Evolutionary conservation across 225 moss, liverwort and hornwort genomes (phyloP).

Genomic region (Thuidium tamariscinum): DNA sequence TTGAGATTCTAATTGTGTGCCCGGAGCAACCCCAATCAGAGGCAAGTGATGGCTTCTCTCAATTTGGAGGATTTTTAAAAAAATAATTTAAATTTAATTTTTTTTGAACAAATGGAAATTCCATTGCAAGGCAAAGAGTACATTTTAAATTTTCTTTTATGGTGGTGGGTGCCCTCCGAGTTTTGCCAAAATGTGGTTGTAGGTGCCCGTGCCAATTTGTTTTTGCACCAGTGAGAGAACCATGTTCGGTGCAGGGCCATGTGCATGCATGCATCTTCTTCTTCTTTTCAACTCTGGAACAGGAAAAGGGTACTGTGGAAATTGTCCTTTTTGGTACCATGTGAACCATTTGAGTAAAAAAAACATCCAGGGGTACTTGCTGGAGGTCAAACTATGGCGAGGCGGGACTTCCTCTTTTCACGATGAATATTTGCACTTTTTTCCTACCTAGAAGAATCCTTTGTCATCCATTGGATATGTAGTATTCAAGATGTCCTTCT

Average conservation of each 20-base stretch:
- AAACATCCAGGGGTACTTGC: accelerated
- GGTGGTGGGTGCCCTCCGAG: neutral
- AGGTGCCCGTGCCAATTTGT: neutral
- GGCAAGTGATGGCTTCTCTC: too few relatives aligned
- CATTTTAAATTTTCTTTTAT: neutral
- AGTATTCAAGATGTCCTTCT: accelerated
- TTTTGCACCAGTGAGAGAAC: neutral
- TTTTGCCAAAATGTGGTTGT: neutral
- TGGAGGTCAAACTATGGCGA: neutral
- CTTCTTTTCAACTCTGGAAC: neutral
- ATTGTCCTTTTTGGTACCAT: too few relatives aligned
- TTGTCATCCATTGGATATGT: neutral
- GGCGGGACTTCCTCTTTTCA: accelerated
- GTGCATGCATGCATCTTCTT: neutral
- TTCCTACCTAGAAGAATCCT: neutral
- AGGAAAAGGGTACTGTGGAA: too few relatives aligned
- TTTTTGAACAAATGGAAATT: too few relatives aligned
- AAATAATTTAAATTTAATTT: neutral
- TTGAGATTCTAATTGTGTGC: neutral
- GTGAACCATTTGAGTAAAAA: neutral
- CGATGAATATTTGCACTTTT: accelerated
- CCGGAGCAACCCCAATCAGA: neutral
- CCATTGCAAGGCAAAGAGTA: too few relatives aligned
- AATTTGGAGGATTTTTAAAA: too few relatives aligned
- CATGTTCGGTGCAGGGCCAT: neutral